Base-by-base conservation (phyloP, 2,329 filamentous ascomycete species). In the Nothopassalora personata region DNA sequence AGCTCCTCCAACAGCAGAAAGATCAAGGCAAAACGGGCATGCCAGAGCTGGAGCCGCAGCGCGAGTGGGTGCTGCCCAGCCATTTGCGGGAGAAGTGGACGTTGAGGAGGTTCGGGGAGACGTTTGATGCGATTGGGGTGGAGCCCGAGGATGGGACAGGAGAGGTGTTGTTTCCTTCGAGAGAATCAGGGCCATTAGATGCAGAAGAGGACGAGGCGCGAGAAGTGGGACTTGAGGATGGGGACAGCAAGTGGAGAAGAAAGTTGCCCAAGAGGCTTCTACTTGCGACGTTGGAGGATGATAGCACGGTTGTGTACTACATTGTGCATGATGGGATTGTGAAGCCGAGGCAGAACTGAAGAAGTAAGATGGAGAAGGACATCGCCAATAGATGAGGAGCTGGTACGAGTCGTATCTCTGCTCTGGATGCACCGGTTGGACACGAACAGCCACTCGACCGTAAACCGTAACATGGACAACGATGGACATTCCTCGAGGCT, bases 301-400 rank as follows among this genome's bases (percentile, higher is more conserved):
- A 94, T 74, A 92, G 89, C 64, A 93, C 90, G 0, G 81, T 94
- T 18, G 87, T 90, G 45, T 94, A 93, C 75, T 94, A 94, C 71
- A 81, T 92, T 63, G 84, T 93, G 72, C 89, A 93, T 68, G 89
- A 93, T 72, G 90, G 89, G n/a, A 85, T 92, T 64, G 88, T 93
- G 55, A 94, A 93, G 77, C 90, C 90, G 27, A 81, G 90, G 58
- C 90, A 93, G 73, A 94, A 94, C 72, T 93, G 76, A 81, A n/a
- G 19, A 49, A 28, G 46, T 76, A 81, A n/a, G 46, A 49, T 10
- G 19, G 28, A 19, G 19, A 6, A 49, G 5, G n/a, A 10, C 6
- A 19, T 47, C 18, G 30, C 15, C 3, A 19, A 15, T 1, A 51
- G 28, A 4, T 13, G n/a, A 9, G 4, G 49, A 18, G n/a, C 28